Evolutionary conservation across 306 rosid species (phyloP).

Genomic region (Gastrolobium villosum): DNA sequence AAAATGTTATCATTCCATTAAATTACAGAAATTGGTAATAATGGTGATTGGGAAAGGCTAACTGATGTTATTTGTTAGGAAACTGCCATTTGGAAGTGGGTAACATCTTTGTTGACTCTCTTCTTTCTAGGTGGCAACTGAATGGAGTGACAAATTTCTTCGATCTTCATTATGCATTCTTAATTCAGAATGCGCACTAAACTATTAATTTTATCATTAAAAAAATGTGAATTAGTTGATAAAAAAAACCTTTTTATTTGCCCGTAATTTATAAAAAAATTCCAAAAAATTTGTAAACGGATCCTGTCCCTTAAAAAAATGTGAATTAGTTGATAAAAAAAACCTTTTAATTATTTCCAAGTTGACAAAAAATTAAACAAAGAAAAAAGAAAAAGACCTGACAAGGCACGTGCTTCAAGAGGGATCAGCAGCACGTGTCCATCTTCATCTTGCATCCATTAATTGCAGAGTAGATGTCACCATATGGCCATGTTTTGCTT

Average conservation of each 20-base stretch:
- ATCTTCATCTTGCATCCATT: constrained; percentile 31
- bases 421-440: constrained; percentile 49
- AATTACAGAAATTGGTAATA: constrained; percentile 25
- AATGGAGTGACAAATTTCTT: constrained; percentile 27
- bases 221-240: background rate
- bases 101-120: constrained; percentile 33
- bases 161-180: background rate
- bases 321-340: background rate
- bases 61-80: constrained; percentile 33
- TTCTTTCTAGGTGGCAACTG: constrained; percentile 40
- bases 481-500: constrained; percentile 27
- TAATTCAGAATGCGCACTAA: background rate
- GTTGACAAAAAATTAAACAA: background rate
- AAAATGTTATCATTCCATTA: constrained; percentile 24
- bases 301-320: too few relatives aligned
- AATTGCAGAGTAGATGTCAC: constrained; percentile 41
- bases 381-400: constrained; percentile 30
- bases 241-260: background rate
- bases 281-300: too few relatives aligned
- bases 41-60: constrained; percentile 47
- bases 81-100: constrained; percentile 47
- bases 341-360: background rate
- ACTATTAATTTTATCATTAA: background rate
- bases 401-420: constrained; percentile 49
- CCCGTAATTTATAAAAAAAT: too few relatives aligned